Base-by-base conservation (phyloP, 139 green algal species). In the Chlorella sp. region DNA sequence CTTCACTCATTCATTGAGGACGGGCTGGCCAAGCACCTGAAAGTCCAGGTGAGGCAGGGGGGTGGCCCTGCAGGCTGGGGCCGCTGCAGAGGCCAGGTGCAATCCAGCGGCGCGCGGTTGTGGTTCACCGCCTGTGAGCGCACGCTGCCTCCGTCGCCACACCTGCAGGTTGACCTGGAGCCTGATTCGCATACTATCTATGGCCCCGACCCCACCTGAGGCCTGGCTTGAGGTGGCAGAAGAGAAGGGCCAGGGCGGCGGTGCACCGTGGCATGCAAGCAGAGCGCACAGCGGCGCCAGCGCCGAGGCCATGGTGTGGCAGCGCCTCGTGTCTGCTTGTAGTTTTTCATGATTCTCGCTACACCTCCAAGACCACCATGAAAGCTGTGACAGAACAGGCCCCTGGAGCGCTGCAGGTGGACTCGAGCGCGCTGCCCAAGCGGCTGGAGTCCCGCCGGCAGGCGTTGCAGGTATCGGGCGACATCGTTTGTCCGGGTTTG, bases 11-110 rank as follows among this genome's bases (percentile, higher is more conserved):
- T 41, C 23, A 39, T 85, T 21, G 80, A 85, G 67, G 80, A 85
- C 25, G 68, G 68, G 32, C 51, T 85, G 76, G 80, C 80, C 39
- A 85, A 79, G 47, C 80, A 85, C 67, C 68, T 85, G 68, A 85
- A 85, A 41, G 34, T 85, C 25, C 80, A 85, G 80, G 80, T 60
- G 36, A 68, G 80, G 11, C 11, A 1, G 20, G 5, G 26, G 36
- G 15, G 6, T 16, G 11, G 3, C 1, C 13, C 69, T 38, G 34
- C 15, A 4, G 36, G 3, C 3, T 57, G 7, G 34, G 38, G 7
- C 60, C 30, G 60, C 60, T 67, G 26, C 28, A 32, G 60, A n/a
- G 26, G 60, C 20, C 60, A 2, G 60, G 25, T 67, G 60, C 60
- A 30, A n/a, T n/a, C n/a, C n/a, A n/a, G n/a, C n/a, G n/a, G n/a